Base-by-base conservation (phyloP, 306 rosid genomes). In the Oxytropis ochrocephala region DNA sequence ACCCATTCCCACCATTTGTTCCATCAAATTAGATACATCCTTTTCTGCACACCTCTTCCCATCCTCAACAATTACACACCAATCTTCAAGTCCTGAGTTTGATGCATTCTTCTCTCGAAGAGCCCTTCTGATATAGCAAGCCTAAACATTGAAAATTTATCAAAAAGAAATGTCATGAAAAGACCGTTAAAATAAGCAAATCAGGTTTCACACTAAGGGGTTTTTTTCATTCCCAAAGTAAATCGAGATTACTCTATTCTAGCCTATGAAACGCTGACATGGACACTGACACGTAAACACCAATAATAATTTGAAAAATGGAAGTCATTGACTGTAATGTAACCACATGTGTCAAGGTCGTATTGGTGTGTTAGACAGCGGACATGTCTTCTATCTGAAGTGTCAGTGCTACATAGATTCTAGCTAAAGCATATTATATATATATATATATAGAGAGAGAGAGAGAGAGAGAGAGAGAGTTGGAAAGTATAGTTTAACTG, bases 121-220 rank as follows among this genome's bases (percentile, higher is more conserved):
- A 43, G 70, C 71, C 75, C 58, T 86, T 38, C 86, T 87, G 71
- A 88, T 70, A 60, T 77, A 88, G 78, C 93, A 92, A 11, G 96
- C 93, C 98, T 88, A 50, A 44, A 76, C 38, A 67, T 36, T 2
- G 62, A 8, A 64, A 1, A 11, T 38, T 41, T 4, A 5, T 32
- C 8, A 3, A 11, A 6, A 33, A 54, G 5, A 30, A 36, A 17
- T 2, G 27, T 24, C 74, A 57, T 13, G 19, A 36, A 72, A 62
- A 11, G 19, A 59, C 72, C 52, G 44, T 64, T 38, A 39, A 21
- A 16, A 61, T 17, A 13, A 74, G 29, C 42, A 53, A 53, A 43
- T 27, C 38, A 32, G 3, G 70, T 30, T 70, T 77, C 47, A 35
- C 56, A 49, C n/a, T 7, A 39, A 5, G 6, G 12, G 32, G 6